phyloP scores from a whole-genome alignment of 2,329 filamentous ascomycete genomes.

The Phaeosphaeriaceae sp. region DNA sequence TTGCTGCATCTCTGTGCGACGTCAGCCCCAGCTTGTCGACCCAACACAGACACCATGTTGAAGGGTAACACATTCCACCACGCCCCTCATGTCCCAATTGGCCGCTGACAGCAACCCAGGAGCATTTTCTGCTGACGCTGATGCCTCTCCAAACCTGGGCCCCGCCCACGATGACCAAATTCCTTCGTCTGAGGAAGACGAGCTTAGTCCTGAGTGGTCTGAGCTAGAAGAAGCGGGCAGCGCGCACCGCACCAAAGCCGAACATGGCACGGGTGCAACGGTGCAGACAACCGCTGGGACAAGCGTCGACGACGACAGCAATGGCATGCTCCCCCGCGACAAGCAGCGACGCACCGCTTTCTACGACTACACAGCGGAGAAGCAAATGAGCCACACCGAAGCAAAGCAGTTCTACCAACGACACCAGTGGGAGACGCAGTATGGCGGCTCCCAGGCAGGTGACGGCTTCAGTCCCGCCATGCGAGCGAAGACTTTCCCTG shows the following conservation, averaged over 20 bases:
- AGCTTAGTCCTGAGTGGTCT: slow-evolving; percentile 39
- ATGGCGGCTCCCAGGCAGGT: slow-evolving; percentile 49
- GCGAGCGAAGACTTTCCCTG: slow-evolving; percentile 54
- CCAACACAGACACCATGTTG: slow-evolving; percentile 30
- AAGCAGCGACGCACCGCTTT: slow-evolving; percentile 77
- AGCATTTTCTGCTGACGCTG: slow-evolving; percentile 40
- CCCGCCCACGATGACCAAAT: slow-evolving; percentile 43
- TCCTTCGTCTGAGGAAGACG: slow-evolving; percentile 46
- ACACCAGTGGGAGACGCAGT: slow-evolving; percentile 71
- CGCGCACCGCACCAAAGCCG: slow-evolving; percentile 17
- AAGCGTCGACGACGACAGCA: slow-evolving; percentile 33
- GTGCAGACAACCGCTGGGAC: slow-evolving; percentile 28
- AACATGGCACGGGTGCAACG: slow-evolving; percentile 27
- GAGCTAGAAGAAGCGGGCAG: slow-evolving; percentile 35
- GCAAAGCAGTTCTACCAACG: slow-evolving; percentile 96
- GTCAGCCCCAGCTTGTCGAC: slow-evolving; percentile 18
- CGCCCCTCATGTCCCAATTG: neutral
- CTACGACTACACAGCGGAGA: slow-evolving; percentile 92
- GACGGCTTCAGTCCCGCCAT: slow-evolving; percentile 52
- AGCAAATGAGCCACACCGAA: slow-evolving; percentile 91
- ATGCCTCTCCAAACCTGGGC: slow-evolving; percentile 45
- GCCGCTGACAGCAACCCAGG: slow-evolving; percentile 22
- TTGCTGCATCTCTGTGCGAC: slow-evolving; percentile 11
- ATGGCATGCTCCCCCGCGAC: slow-evolving; percentile 55
- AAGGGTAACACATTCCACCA: slow-evolving; percentile 28